Base-by-base conservation (phyloP, 305 asterid species). In the Solanum hybrid region DNA sequence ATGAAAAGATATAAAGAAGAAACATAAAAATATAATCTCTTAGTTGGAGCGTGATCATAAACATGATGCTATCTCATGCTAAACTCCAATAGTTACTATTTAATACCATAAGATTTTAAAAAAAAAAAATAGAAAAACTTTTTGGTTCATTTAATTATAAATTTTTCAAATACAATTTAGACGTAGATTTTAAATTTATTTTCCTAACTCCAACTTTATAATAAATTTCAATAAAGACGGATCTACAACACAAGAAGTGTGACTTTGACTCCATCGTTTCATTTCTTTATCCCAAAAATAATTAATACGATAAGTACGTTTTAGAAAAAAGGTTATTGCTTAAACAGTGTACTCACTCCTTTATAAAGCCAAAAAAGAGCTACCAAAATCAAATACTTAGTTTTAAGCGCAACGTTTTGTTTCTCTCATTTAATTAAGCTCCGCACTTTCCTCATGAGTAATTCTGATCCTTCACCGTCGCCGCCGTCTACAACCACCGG, bases 391-490 rank as follows among this genome's bases (percentile, higher is more conserved):
- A 46, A 46, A 46, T 46, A 79, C 20, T 20, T 0, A 24, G n/a
- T 16, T 40, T 40, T 80, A 80, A 40, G 86, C 36, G 11, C 56
- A 78, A 78, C 56, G 51, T 27, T 79, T 38, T 24, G 7, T 40
- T 32, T 24, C 86, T 1, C 69, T 46, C 20, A 5, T 37, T 12
- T 8, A 31, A 84, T 84, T 46, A 42, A 60, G 72, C 87, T 82
- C 38, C 27, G 17, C 72, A 42, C 87, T 46, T 89, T 69, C 88
- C 27, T 79, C 91, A 93, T 93, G 95, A 85, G 92, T 84, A 84
- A 31, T 31, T 31, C 42, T 87, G 89, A 88, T 76, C 92, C 91
- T 76, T 92, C 93, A 17, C 93, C 92, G 86, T 91, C 93, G 5
- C 90, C 92, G 4, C 88, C 92, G 87, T 56, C n/a, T 27, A 6